These are phyloP conservation scores for Chalciporus piperatus DNA, from an alignment of 768 basidiomycete genomes.

Conservation along the genomic window DNA sequence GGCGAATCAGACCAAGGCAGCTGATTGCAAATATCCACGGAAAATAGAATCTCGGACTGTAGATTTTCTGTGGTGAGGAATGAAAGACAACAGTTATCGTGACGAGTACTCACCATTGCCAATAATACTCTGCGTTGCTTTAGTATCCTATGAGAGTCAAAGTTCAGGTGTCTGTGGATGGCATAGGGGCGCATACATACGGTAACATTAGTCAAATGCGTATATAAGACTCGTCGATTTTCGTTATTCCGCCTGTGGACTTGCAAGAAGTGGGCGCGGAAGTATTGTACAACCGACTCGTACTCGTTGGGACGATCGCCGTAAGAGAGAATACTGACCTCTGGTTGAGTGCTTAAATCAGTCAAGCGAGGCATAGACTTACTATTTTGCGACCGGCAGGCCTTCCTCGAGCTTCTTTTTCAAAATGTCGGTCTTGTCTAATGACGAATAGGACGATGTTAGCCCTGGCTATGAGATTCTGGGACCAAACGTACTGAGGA, in stretches of 20 bases:
- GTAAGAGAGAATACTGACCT: constrained; percentile 70
- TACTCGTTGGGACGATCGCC: constrained; percentile 79
- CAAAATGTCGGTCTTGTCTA: constrained; percentile 79
- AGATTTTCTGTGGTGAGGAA: constrained; percentile 10
- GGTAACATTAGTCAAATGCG: constrained; percentile 78
- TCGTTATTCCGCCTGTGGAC: constrained; percentile 76
- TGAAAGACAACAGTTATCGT: neutral
- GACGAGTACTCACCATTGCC: constrained; percentile 57
- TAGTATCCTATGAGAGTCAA: constrained; percentile 57
- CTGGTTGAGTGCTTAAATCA: constrained; percentile 7
- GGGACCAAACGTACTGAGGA: constrained; percentile 45
- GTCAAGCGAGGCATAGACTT: constrained; percentile 23
- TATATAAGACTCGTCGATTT: constrained; percentile 76
- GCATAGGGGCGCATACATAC: constrained; percentile 37
- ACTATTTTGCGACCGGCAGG: constrained; percentile 78
- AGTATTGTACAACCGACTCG: constrained; percentile 79
- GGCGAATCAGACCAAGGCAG: constrained; percentile 62
- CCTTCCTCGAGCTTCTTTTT: constrained; percentile 69
- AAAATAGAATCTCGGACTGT: constrained; percentile 74
- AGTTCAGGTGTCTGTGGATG: neutral
- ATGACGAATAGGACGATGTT: constrained; percentile 2
- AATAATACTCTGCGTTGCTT: constrained; percentile 80
- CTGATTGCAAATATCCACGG: constrained; percentile 70
- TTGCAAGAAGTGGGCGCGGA: constrained; percentile 84
- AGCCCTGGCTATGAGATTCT: neutral